These are phyloP conservation scores for Amphichorda felina DNA, from an alignment of 2,329 filamentous ascomycete genomes.

Conservation along the genomic window DNA sequence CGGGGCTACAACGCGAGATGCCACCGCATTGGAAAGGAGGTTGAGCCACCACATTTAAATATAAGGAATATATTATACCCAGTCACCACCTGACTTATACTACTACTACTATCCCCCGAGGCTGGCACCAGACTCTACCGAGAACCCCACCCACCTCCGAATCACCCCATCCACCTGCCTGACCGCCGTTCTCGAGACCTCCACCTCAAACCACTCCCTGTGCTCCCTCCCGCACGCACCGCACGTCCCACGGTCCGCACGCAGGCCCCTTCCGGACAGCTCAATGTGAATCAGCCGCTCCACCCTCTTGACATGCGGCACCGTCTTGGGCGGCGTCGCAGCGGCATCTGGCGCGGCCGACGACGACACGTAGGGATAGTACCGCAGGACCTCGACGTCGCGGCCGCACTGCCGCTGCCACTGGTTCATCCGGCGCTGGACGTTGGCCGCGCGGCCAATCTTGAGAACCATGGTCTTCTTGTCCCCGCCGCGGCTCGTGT, in stretches of 20 bases:
- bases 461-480: slow-evolving; percentile 56
- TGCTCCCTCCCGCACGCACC: slow-evolving; percentile 73
- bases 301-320: slow-evolving; percentile 76
- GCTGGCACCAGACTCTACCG: no score
- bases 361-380: slow-evolving; percentile 61
- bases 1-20: no score
- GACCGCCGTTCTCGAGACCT: slow-evolving; percentile 60
- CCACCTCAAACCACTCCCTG: slow-evolving; percentile 90
- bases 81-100: slow-evolving; percentile 18
- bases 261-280: slow-evolving; percentile 50
- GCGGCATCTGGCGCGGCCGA: slow-evolving; percentile 2
- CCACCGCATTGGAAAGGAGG: no score
- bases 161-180: slow-evolving; percentile 57
- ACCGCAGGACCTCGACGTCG: slow-evolving; percentile 75
- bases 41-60: no score
- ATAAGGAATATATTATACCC: not conserved
- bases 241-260: slow-evolving; percentile 48
- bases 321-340: slow-evolving; percentile 43
- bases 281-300: slow-evolving; percentile 88
- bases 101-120: no score
- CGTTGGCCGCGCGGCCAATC: slow-evolving; percentile 63
- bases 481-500: slow-evolving; percentile 11
- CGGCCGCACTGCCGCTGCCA: slow-evolving; percentile 92
- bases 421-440: slow-evolving; percentile 81
- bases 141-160: slow-evolving; percentile 74